Base-by-base conservation (phyloP, 768 basidiomycete genomes). In the Lanmaoa pseudosensibilis region DNA sequence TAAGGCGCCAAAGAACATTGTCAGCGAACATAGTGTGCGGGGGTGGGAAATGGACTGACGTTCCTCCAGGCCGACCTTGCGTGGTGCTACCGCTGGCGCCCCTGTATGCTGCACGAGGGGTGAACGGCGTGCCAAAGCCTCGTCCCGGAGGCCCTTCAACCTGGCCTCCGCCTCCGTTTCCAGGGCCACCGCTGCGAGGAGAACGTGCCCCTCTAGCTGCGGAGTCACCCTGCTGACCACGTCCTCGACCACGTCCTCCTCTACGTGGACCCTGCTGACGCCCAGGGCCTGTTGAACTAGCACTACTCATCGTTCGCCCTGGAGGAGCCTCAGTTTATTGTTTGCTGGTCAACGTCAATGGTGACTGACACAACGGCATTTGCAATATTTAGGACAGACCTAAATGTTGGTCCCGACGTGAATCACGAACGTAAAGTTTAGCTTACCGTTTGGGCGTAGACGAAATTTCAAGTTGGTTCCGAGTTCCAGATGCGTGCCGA, bases 241-340 rank as follows among this genome's bases (percentile, higher is more conserved):
- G 19, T 33, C 59, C 61, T 33, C 57, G 52, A 8, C 49, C 40
- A 2, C 25, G 44, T 39, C 46, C 75, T 60, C 56, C 43, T 16
- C 76, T 63, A 23, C 62, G 65, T 19, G 62, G 68, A 46, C 58
- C 61, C 32, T 56, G 62, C 65, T 68, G 25, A 12, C n/a, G 41
- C 2, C 46, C 19, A 2, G 49, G n/a, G n/a, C n/a, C 48, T 40
- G 19, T 48, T 2, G 44, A 43, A 12, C 36, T 21, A 25, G 36
- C 5, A 10, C 12, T 50, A 5, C 40, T 65, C 59, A 62, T 65
- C 1, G 39, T 36, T 45, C 7, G 18, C 16, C 2, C 13, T 43
- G 12, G 39, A 13, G 39, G 25, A 27, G 7, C 2, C 15, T 30
- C 27, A 30, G 27, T 30, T 30, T 30, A 1, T 30, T 7, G 27